Conservation (phyloP, 805 yeast genomes). For the Ogataea allantospora region DNA sequence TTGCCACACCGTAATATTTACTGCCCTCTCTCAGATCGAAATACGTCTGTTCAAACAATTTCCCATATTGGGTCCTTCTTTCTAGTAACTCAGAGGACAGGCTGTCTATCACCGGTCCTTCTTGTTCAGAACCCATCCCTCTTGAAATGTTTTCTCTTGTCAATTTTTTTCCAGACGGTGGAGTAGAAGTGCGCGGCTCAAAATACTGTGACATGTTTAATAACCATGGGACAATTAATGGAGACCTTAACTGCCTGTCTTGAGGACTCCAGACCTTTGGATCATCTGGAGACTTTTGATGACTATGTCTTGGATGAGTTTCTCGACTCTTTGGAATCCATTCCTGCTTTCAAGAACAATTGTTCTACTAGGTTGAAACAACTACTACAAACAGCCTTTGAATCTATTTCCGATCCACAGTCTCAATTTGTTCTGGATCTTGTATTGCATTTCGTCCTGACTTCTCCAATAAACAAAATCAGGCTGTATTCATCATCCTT, state of each 20-base stretch:
- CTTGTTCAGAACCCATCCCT: slow-evolving; percentile 3
- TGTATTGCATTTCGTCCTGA: slow-evolving; percentile 13
- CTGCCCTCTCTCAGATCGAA: slow-evolving; percentile 43
- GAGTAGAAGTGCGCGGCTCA: slow-evolving; percentile 14
- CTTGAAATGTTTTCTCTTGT: slow-evolving; percentile 6
- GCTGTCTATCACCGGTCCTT: too few species aligned
- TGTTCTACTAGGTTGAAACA: slow-evolving; percentile 1
- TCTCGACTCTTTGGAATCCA: slow-evolving; percentile 3
- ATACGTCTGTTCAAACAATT: slow-evolving; percentile 14
- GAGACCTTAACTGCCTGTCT: slow-evolving; percentile 1
- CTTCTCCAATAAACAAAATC: slow-evolving; percentile 24
- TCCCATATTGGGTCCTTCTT: slow-evolving; percentile 20
- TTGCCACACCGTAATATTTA: slow-evolving; percentile 47
- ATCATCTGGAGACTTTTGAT: background rate
- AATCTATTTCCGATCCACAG: background rate
- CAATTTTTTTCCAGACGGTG: slow-evolving; percentile 9
- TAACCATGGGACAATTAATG: slow-evolving; percentile 1
- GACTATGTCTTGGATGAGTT: background rate
- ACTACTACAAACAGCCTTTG: slow-evolving; percentile 5
- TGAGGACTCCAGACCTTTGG: background rate
- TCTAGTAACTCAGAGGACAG: slow-evolving; percentile 13
- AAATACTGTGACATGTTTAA: too few species aligned
- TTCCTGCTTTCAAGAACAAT: slow-evolving; percentile 2
- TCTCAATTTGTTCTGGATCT: slow-evolving; percentile 15
- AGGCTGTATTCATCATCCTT: slow-evolving; percentile 16